A percentile compares a stretch with the other conserved stretches of the same genome.
phyloP scores from a whole-genome alignment of 2,329 filamentous ascomycete species.

The Fusarium austroafricanum region DNA sequence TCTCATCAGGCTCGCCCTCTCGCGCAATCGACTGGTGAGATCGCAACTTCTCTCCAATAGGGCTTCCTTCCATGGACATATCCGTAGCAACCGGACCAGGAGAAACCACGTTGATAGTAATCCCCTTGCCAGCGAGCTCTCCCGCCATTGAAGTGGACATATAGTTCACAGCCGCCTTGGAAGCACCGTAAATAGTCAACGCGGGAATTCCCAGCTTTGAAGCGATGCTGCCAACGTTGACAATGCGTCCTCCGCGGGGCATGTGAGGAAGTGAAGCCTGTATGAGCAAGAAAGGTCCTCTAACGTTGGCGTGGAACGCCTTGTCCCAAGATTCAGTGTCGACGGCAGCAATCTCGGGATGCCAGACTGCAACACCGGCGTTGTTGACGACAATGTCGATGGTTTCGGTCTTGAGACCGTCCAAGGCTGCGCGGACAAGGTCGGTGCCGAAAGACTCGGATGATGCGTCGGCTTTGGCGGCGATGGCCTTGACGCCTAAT shows the following conservation, averaged over 20 bases:
- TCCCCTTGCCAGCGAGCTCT: conserved; percentile 11
- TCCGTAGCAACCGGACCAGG: conserved; percentile 15
- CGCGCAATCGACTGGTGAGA: conserved; percentile 10
- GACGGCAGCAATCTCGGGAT: conserved; percentile 29
- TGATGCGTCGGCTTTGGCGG: conserved; percentile 3
- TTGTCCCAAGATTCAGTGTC: conserved; percentile 7
- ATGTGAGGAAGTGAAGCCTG: conserved; percentile 48
- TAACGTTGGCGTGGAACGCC: conserved; percentile 25
- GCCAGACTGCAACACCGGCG: conserved; percentile 12
- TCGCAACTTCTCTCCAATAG: conserved; percentile 1
- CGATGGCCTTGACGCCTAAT: conserved; percentile 1
- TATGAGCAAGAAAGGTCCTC: conserved; percentile 48
- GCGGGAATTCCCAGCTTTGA: conserved; percentile 47
- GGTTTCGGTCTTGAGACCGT: not conserved
- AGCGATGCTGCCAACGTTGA: conserved; percentile 51
- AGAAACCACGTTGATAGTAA: conserved; percentile 6
- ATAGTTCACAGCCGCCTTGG: conserved; percentile 48
- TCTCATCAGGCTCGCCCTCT: conserved; percentile 4
- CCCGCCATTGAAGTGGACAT: conserved; percentile 10
- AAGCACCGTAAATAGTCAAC: conserved; percentile 50
- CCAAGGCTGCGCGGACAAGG: not conserved
- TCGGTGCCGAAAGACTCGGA: not conserved
- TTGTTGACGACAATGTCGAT: conserved; percentile 14
- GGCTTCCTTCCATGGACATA: conserved; percentile 7
- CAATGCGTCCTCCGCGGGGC: conserved; percentile 47